Base-by-base conservation (phyloP, 352 stramenopile species). In the Globisporangium parvum region DNA sequence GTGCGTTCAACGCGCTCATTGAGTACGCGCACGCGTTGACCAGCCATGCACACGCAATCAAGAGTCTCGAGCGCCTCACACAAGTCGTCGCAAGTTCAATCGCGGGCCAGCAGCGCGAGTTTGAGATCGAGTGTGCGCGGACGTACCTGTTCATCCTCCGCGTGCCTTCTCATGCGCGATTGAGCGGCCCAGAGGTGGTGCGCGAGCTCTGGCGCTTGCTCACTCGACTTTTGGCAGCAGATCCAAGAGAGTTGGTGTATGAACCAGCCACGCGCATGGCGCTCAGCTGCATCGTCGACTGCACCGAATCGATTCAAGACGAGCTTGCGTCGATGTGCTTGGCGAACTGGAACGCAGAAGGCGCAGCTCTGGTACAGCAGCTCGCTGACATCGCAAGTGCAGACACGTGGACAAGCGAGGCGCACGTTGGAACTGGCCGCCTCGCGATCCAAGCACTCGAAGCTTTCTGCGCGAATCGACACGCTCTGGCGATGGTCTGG, bases 121-220 rank as follows among this genome's bases (percentile, higher is more conserved):
- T 57, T 11, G 42, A 51, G 14, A 18, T 42, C 6, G 49, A 62
- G 17, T 57, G 49, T 33, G 39, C 35, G 3, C 48, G 49, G 40
- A 37, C 20, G 31, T 54, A 46, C 9, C n/a, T 42, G 10, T 53
- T 48, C 12, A n/a, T 60, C 5, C 46, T 60, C 1, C 46, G 54
- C 2, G 14, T 31, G 4, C 26, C 18, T 3, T 14, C 12, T 8
- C 18, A 24, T 10, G 17, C 47, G 8, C 2, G 1, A 11, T 0
- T 0, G 10, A 12, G 14, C 17, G 10, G 23, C 17, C 26, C 33
- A 31, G n/a, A 33, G n/a, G 24, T 54, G 23, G 11, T n/a, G 8
- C 18, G 17, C 6, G 28, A 21, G 14, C 18, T 60, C 23, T 60
- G 54, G 54, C 20, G 31, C n/a, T n/a, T 49, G 35, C 54, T 60